Base-by-base conservation (phyloP, 345 rosid species). In the Corchorus olitorius region DNA sequence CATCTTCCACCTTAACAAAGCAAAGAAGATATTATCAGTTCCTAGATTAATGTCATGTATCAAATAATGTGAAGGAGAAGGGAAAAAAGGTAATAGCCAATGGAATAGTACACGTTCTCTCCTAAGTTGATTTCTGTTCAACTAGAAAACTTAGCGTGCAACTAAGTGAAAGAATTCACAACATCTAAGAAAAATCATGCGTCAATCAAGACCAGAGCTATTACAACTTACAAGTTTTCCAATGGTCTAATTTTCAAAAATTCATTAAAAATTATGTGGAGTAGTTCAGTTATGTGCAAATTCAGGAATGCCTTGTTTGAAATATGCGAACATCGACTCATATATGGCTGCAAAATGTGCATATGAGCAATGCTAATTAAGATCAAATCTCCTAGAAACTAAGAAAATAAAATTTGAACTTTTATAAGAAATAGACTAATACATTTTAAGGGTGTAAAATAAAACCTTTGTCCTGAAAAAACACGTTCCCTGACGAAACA, bases 401-500 rank as follows among this genome's bases (percentile, higher is more conserved):
- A 52, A 27, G 27, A 27, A 27, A 27, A 27, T 27, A 78, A 67
- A 63, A 54, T 14, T 14, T 19, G 4, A 70, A 50, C 27, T 2
- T 70, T 13, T 60, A 53, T 15, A 46, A 59, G 19, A 58, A 16
- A 15, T 35, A 15, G 37, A 46, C 41, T 39, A 59, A 6, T 1
- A 68, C 15, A 15, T 7, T 27, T 49, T 14, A 69, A 16, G 16
- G 50, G 58, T 7, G 58, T 27, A 1, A 15, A 69, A 69, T 11
- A 33, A 34, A 58, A 95, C 99, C 99, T 95, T 80, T 8, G 69
- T 86, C 89, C 80, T 92, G 82, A 88, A 83, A 76, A 88, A 73
- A 79, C 96, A 89, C 19, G 98, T 90, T 73, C 99, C 99, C 82
- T 89, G 97, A 75, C 98, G 98, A 80, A 90, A 90, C 82, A 93